phyloP scores from a whole-genome alignment of 1,284 basidiomycete genomes.

The Melanopsichium pennsylvanicum region DNA sequence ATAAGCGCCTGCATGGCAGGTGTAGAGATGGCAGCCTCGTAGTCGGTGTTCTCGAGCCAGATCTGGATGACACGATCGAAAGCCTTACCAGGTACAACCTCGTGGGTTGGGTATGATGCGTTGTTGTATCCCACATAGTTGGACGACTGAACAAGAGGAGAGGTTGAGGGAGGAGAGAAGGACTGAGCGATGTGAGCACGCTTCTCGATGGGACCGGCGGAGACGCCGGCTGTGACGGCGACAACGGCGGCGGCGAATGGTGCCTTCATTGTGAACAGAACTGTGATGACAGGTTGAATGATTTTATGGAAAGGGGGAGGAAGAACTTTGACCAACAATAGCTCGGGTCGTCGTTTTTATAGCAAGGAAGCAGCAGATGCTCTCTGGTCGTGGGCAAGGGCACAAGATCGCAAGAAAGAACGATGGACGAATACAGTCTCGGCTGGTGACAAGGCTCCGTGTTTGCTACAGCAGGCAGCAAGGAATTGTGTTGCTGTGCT shows the following conservation, averaged over 20 bases:
- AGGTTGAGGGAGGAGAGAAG: constrained; percentile 67
- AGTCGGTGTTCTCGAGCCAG: constrained; percentile 75
- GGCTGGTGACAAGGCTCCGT: too few relatives aligned
- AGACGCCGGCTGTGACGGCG: constrained; percentile 66
- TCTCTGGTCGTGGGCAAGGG: too few relatives aligned
- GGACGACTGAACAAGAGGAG: constrained; percentile 64
- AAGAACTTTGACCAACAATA: not conserved
- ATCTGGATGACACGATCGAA: constrained; percentile 71
- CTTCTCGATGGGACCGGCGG: constrained; percentile 40
- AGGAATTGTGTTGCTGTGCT: too few relatives aligned
- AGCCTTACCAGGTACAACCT: constrained; percentile 67
- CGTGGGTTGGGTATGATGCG: constrained; percentile 66
- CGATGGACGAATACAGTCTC: not conserved
- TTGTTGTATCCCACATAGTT: constrained; percentile 68
- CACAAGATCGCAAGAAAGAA: not conserved
- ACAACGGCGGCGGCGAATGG: constrained; percentile 88
- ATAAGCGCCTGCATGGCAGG: constrained; percentile 70
- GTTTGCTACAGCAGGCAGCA: too few relatives aligned
- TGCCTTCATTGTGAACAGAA: constrained; percentile 10
- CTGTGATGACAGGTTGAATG: not conserved
- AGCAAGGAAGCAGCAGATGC: too few relatives aligned
- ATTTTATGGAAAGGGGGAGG: not conserved
- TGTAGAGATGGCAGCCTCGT: constrained; percentile 60
- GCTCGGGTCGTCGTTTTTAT: too few relatives aligned
- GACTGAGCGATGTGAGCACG: constrained; percentile 59